Base-by-base conservation (phyloP, 2,329 filamentous ascomycete genomes). In the Thielaviopsis populi region DNA sequence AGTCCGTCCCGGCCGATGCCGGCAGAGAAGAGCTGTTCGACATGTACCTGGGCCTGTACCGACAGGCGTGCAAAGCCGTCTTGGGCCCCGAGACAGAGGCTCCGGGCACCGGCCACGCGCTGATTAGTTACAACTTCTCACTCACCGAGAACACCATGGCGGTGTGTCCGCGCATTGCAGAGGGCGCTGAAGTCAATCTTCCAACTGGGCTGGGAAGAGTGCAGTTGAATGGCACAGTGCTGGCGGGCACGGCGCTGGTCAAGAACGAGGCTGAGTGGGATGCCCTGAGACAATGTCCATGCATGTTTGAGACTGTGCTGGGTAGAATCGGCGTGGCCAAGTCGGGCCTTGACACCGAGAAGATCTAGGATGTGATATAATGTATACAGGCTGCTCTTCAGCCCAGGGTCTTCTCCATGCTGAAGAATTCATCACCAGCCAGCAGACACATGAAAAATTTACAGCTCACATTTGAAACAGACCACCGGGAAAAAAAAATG, bases 71-170 rank as follows among this genome's bases (percentile, higher is more conserved):
- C 13, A 69, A 68, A 5, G 78, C 77, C 0, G 74, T 77, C 3
- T 54, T 62, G 2, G 63, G 30, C 10, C n/a, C 40, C 6, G 69
- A 67, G 10, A 59, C 46, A 24, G 70, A 70, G 1, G 67, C 65
- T 15, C 70, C 72, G 13, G 61, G 63, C 1, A 70, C 72, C 3
- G 76, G 76, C 2, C 75, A 78, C 67, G 77, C 81, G 0, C 69
- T 68, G n/a, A 82, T 85, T 59, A 84, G 82, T 71, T 86, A 86
- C 71, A 86, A 86, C 69, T 72, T 86, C 67, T 83, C 79, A 60
- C 76, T 86, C 74, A 86, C 83, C 22, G 73, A 74, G 65, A 72
- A 72, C 17, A 74, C 73, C 0, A 76, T 86, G 70, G 80, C 80
- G 0, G 66, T 86, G 1, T 78, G 79, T 66, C 83, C 83, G 1